These are phyloP conservation scores for Avena atlantica DNA, from an alignment of 176 grass and related monocot species.

Conservation along the genomic window DNA sequence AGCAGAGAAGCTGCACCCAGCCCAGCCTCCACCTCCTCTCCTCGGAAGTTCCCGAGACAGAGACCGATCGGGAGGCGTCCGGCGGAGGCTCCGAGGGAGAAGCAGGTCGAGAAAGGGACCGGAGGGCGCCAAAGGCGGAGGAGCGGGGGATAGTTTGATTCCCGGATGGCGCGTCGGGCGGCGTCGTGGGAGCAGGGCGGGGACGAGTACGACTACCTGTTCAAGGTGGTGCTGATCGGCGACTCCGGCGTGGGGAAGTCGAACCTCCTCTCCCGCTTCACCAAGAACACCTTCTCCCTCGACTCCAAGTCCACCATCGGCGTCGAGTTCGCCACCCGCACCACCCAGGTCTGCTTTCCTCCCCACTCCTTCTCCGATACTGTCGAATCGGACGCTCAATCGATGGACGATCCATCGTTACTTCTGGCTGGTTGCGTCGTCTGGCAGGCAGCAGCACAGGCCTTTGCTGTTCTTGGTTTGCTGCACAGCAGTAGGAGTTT, in stretches of 20 bases:
- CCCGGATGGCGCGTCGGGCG: constrained; percentile 54
- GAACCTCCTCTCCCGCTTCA: constrained; percentile 88
- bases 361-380: neutral
- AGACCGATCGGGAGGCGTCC: neutral
- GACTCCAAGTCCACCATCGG: constrained; percentile 96
- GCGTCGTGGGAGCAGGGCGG: constrained; percentile 65
- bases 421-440: neutral
- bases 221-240: constrained; percentile 88
- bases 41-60: neutral
- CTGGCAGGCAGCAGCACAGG: neutral
- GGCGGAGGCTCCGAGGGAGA: constrained; percentile 38
- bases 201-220: constrained; percentile 92
- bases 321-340: constrained; percentile 86
- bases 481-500: neutral
- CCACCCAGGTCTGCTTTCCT: constrained; percentile 51
- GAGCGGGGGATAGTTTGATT: neutral
- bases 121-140: neutral
- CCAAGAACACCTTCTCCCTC: constrained; percentile 82
- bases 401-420: too few relatives aligned
- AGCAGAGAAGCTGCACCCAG: constrained; percentile 14
- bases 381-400: neutral
- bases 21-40: neutral
- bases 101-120: neutral
- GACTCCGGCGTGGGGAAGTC: constrained; percentile 93
- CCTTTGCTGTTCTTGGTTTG: neutral